Evolutionary conservation across 1,284 basidiomycete genomes (phyloP).

Genomic region (Cutaneotrichosporon daszewskae): DNA sequence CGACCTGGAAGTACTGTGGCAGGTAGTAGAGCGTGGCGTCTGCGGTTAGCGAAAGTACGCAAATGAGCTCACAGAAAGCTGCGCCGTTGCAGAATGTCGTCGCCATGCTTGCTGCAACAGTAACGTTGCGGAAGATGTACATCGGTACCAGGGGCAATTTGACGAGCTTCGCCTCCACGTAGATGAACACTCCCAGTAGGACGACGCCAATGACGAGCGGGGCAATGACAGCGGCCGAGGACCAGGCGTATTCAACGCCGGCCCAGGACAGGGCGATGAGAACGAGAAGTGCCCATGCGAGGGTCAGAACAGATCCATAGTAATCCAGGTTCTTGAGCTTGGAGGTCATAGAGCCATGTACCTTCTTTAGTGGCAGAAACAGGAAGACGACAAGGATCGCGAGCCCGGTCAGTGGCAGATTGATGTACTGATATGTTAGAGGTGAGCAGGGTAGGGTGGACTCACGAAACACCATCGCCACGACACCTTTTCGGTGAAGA

Average conservation of each 20-base stretch:
- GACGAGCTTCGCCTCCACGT: slow-evolving; percentile 67
- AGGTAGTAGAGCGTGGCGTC: slow-evolving; percentile 38
- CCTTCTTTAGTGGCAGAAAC: slow-evolving; percentile 61
- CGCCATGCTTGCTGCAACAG: slow-evolving; percentile 62
- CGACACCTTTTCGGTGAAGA: slow-evolving; percentile 27
- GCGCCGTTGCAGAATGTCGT: slow-evolving; percentile 60
- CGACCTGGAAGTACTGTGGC: slow-evolving; percentile 68
- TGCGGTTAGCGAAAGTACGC: too few species aligned
- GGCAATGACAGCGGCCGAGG: slow-evolving; percentile 57
- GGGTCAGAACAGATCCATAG: slow-evolving; percentile 56
- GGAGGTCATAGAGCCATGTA: slow-evolving; percentile 55
- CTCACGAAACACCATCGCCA: slow-evolving; percentile 35
- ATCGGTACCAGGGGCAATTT: slow-evolving; percentile 61
- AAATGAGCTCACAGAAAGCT: too few species aligned
- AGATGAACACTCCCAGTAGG: slow-evolving; percentile 56
- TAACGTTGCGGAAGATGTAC: slow-evolving; percentile 64
- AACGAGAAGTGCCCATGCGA: slow-evolving; percentile 58
- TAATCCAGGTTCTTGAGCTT: slow-evolving; percentile 64
- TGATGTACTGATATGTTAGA: slow-evolving; percentile 54
- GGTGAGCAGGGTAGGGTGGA: neutral
- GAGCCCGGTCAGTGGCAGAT: slow-evolving; percentile 55
- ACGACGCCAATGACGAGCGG: slow-evolving; percentile 56
- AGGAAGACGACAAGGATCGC: slow-evolving; percentile 56
- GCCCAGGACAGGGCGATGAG: slow-evolving; percentile 68
- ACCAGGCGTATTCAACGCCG: slow-evolving; percentile 62